A percentile compares a stretch with the other conserved stretches of the same genome.
Conservation (phyloP, 805 yeast species). For the Metschnikowia vanudenii region DNA sequence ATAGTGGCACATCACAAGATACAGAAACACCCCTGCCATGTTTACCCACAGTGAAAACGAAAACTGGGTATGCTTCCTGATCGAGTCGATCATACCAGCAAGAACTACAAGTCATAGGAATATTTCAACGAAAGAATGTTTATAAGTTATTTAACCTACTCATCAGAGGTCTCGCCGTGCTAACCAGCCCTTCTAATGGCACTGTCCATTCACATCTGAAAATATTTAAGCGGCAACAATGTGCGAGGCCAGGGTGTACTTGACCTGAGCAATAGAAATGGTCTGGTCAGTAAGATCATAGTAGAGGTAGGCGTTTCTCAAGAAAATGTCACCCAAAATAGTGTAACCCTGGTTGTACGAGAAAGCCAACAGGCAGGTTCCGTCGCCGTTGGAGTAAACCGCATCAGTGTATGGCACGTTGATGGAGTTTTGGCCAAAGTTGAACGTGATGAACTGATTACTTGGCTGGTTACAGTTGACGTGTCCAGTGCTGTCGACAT, state of each 20-base stretch:
- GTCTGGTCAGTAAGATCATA: conserved; percentile 19
- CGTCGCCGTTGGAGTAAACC: conserved; percentile 10
- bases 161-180: no score
- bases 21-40: no score
- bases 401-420: conserved; percentile 13
- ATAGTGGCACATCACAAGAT: no score
- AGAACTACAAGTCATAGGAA: no score
- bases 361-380: conserved; percentile 15
- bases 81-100: no score
- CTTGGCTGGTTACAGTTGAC: conserved; percentile 17
- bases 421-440: conserved; percentile 13
- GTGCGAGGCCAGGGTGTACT: conserved; percentile 12
- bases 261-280: conserved; percentile 17
- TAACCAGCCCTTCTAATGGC: no score
- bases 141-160: no score
- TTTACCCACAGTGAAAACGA: no score
- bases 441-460: conserved; percentile 14
- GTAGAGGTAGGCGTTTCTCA: conserved; percentile 21
- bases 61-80: no score
- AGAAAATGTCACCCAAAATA: conserved; percentile 20
- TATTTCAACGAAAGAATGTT: no score
- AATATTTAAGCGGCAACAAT: conserved; percentile 12
- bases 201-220: no score
- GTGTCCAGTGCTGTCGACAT: conserved; percentile 6
- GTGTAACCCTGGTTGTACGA: conserved; percentile 9